These are phyloP conservation scores for Fusarium caatingaense DNA, from an alignment of 2,329 filamentous ascomycete genomes.

Conservation along the genomic window DNA sequence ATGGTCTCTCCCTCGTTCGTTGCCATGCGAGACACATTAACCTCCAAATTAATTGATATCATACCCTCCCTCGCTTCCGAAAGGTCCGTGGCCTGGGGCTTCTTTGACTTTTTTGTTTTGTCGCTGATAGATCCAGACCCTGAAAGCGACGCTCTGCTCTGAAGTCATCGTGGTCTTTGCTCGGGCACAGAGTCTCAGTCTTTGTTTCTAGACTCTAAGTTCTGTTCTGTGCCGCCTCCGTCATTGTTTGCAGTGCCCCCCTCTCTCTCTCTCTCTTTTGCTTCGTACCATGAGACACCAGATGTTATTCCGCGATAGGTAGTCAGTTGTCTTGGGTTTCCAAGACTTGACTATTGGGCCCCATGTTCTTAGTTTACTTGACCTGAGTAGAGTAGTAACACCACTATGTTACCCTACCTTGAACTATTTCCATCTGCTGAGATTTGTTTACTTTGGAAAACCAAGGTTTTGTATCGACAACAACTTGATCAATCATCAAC, in stretches of 20 bases:
- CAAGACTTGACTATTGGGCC: slow-evolving; percentile 4
- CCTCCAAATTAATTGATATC: slow-evolving; percentile 4
- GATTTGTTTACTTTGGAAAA: slow-evolving; percentile 3
- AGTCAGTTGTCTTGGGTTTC: slow-evolving; percentile 22
- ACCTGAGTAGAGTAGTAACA: too few species aligned
- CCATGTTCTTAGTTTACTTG: slow-evolving; percentile 13
- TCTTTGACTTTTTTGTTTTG: slow-evolving; percentile 4
- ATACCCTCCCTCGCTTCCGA: slow-evolving; percentile 26
- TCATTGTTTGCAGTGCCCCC: slow-evolving; percentile 9
- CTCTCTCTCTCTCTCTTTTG: not conserved
- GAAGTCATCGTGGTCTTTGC: slow-evolving; percentile 8
- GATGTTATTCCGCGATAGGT: not conserved
- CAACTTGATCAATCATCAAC: not conserved
- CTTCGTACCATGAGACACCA: not conserved
- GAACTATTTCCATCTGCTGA: not conserved
- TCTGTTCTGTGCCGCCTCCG: slow-evolving; percentile 7
- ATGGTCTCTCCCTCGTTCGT: not conserved
- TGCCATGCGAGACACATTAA: slow-evolving; percentile 23
- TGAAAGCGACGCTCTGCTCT: slow-evolving; percentile 1
- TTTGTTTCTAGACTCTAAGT: not conserved
- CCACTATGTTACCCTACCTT: not conserved
- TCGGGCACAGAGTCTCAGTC: not conserved
- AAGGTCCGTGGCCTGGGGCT: not conserved
- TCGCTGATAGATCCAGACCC: slow-evolving; percentile 11
- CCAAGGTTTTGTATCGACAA: not conserved